Evolutionary conservation across 2,329 filamentous ascomycete species (phyloP).

Genomic region (Arthrinium puccinioides): DNA sequence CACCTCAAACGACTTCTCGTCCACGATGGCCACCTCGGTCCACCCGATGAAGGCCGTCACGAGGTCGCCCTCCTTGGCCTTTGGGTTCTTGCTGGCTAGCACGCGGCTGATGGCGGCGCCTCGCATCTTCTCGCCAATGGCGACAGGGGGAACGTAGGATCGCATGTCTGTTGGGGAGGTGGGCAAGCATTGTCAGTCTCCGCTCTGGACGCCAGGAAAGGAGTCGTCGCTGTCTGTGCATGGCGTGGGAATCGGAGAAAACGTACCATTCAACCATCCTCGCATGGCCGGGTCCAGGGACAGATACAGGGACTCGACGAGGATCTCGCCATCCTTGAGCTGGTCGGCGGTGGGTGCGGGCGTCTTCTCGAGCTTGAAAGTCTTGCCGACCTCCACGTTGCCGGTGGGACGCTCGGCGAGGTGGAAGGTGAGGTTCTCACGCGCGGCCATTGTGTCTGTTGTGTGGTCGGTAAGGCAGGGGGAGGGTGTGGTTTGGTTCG

Average conservation of each 20-base stretch:
- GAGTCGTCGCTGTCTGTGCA: not conserved
- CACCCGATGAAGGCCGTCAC: conserved; percentile 53
- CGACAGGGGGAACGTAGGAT: conserved; percentile 62
- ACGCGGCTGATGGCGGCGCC: conserved; percentile 54
- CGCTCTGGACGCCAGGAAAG: too few species aligned
- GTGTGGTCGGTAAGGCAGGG: too few species aligned
- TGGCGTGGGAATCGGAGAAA: not conserved
- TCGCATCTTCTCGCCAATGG: conserved; percentile 63
- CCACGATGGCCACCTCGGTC: conserved; percentile 57
- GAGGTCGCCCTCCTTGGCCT: conserved; percentile 49
- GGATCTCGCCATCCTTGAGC: conserved; percentile 57
- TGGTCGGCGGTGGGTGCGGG: conserved; percentile 43
- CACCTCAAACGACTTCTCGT: conserved; percentile 41
- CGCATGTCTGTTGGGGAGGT: conserved; percentile 34
- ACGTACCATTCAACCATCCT: conserved; percentile 56
- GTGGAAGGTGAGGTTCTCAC: conserved; percentile 42
- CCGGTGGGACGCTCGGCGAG: conserved; percentile 57
- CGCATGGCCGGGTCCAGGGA: conserved; percentile 72
- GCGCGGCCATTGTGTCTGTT: conserved; percentile 29
- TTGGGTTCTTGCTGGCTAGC: conserved; percentile 48
- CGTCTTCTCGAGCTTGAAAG: conserved; percentile 48
- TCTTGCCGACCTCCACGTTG: conserved; percentile 56
- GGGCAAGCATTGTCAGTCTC: too few species aligned
- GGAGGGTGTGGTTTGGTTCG: not conserved
- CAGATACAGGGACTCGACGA: conserved; percentile 55